Evolutionary conservation across 371 early-diverging fungal genomes (phyloP).

Genomic region (Lichtheimia hyalospora): DNA sequence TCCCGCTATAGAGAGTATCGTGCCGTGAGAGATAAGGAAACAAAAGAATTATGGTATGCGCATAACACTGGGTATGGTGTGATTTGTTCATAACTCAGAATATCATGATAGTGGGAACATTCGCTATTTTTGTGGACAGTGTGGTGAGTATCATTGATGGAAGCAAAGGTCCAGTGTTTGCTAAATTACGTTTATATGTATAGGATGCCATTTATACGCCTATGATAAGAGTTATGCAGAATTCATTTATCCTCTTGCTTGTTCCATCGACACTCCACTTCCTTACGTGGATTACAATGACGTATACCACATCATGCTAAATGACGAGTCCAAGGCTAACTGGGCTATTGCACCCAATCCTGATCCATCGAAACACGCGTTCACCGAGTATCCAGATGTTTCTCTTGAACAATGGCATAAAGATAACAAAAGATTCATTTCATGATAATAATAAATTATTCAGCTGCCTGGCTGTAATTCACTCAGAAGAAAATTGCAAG

Average conservation of each 20-base stretch:
- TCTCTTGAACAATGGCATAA: constrained; percentile 52
- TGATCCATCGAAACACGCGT: constrained; percentile 16
- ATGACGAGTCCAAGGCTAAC: constrained; percentile 31
- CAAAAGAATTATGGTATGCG: constrained; percentile 36
- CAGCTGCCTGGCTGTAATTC: no score
- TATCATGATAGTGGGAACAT: constrained; percentile 35
- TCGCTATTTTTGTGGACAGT: constrained; percentile 47
- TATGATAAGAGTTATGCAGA: constrained; percentile 31
- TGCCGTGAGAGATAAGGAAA: constrained; percentile 33
- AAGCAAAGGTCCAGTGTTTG: background rate
- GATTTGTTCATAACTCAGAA: background rate
- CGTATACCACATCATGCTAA: constrained; percentile 31
- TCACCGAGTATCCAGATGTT: constrained; percentile 35
- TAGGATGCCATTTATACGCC: constrained; percentile 31
- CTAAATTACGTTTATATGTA: background rate
- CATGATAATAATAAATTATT: no score
- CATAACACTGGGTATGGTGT: no score
- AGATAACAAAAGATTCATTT: constrained; percentile 11
- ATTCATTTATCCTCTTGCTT: constrained; percentile 41
- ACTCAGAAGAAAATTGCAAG: no score
- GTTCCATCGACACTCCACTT: constrained; percentile 43
- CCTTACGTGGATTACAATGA: constrained; percentile 22
- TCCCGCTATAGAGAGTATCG: constrained; percentile 28
- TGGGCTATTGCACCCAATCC: constrained; percentile 31
- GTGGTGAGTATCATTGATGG: constrained; percentile 18